Evolutionary conservation across 208 protist species (phyloP), one percentile per base, ranked within the genome.

Genomic region (Trypanosoma melophagium): DNA sequence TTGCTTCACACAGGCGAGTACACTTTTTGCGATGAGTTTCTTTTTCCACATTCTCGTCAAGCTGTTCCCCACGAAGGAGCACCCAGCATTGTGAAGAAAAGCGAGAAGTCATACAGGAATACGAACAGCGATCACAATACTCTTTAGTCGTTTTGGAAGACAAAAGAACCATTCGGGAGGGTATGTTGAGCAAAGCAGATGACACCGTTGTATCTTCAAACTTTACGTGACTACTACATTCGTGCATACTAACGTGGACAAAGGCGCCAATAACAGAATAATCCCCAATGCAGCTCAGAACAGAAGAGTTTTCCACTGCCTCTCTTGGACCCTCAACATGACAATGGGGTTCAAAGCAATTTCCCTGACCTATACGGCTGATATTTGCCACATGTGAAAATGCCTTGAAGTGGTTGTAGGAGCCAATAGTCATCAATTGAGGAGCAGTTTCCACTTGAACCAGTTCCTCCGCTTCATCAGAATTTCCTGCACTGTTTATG

Each of bases 391-490:
- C 22, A 24, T 24, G 42, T 1, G 77, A 51, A 64, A 75, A 80
- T 8, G 84, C 70, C n/a, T 90, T 84, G 35, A 84, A 73, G 60
- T 81, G 77, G 35, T 82, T 82, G 60, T 75, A 74, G 1, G 55
- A 16, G 31, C 66, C 66, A 52, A 64, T 64, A 8, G 57, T 40
- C 49, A 71, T 64, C n/a, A 25, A 40, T 24, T 55, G 17, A 42
- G 35, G 16, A 24, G 22, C 0, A 3, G 55, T 19, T 56, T 7
- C 17, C 1, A 12, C 54, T 38, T 14, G n/a, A n/a, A 13, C 13
- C 2, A 16, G 22, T 44, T 58, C 44, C 12, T 55, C 55, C 0
- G 35, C 40, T 24, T 63, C 44, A 19, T 31, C 19, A 35, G 1
- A 35, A 35, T 35, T 35, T 35, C 28, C 28, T 14, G 16, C 25